phyloP scores from a whole-genome alignment of 2,329 filamentous ascomycete species.

The Pyrenochaeta sp. region DNA sequence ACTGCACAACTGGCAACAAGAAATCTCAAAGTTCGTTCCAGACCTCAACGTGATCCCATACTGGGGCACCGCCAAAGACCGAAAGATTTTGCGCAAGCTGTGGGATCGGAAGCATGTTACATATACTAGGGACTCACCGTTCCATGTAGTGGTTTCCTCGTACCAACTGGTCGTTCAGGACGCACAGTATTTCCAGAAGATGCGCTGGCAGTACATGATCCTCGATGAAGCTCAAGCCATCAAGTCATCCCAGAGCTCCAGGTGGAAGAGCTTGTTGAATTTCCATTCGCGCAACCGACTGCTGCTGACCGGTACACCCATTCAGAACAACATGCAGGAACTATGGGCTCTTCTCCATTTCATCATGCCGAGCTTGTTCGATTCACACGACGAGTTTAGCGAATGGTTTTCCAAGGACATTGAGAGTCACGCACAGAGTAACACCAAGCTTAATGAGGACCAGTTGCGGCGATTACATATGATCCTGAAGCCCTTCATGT shows the following conservation, averaged over 20 bases:
- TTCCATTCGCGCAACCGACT: constrained; percentile 97
- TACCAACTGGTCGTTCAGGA: constrained; percentile 98
- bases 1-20: constrained; percentile 99
- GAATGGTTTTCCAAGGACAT: constrained; percentile 97
- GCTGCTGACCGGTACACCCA: constrained; percentile 92
- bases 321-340: constrained; percentile 99
- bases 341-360: constrained; percentile 97
- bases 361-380: constrained; percentile 99
- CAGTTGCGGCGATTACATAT: constrained; percentile 96
- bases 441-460: constrained; percentile 99
- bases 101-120: constrained; percentile 99
- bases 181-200: constrained; percentile 97
- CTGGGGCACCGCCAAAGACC: constrained; percentile 93
- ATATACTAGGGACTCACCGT: constrained; percentile 90
- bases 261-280: constrained; percentile 93
- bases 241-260: constrained; percentile 94
- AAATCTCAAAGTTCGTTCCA: constrained; percentile 94
- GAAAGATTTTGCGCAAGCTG: constrained; percentile 96
- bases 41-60: constrained; percentile 95
- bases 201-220: constrained; percentile 99
- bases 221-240: constrained; percentile 98
- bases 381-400: constrained; percentile 90
- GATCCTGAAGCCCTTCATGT: constrained; percentile 99
- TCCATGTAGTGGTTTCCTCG: constrained; percentile 95
- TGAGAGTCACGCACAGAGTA: constrained; percentile 97